Percentiles rank a stretch among this genome's conserved stretches.
phyloP scores from a whole-genome alignment of 1,139 yeast genomes.

The Blastobotrys buckinghamii region DNA sequence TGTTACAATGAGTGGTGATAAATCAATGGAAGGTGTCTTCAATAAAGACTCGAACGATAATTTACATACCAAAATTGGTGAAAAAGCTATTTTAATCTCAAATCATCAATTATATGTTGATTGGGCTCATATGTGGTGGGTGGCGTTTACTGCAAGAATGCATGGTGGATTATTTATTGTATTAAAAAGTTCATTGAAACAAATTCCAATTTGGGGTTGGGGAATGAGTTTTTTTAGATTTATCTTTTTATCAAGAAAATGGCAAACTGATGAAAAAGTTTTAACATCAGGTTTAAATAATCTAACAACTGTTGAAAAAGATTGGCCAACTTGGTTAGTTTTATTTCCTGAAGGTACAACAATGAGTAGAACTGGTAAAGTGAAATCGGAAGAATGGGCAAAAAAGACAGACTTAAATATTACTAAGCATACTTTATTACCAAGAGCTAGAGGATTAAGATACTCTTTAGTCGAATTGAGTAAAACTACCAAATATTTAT shows the following conservation, averaged over 20 bases:
- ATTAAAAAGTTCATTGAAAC: slow-evolving; percentile 69
- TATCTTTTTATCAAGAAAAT: slow-evolving; percentile 74
- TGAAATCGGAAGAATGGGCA: slow-evolving; percentile 53
- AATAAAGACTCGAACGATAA: slow-evolving; percentile 21
- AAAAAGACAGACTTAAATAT: slow-evolving; percentile 39
- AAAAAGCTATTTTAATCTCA: slow-evolving; percentile 57
- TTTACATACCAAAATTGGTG: slow-evolving; percentile 29
- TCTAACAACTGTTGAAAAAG: slow-evolving; percentile 37
- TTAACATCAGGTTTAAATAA: slow-evolving; percentile 52
- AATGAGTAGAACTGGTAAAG: slow-evolving; percentile 58
- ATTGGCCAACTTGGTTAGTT: slow-evolving; percentile 46
- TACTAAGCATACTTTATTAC: slow-evolving; percentile 64
- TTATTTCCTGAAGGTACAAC: slow-evolving; percentile 97
- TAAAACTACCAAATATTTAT: slow-evolving; percentile 58
- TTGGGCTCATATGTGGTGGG: slow-evolving; percentile 92
- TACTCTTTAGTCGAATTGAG: slow-evolving; percentile 56
- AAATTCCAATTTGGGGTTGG: slow-evolving; percentile 73
- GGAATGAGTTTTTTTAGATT: slow-evolving; percentile 83
- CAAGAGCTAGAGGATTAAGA: slow-evolving; percentile 75
- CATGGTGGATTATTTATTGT: slow-evolving; percentile 65
- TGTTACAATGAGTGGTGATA: slow-evolving; percentile 32
- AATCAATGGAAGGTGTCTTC: slow-evolving; percentile 26
- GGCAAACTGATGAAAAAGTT: slow-evolving; percentile 66
- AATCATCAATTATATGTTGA: slow-evolving; percentile 94
- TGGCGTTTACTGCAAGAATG: slow-evolving; percentile 60